These are phyloP conservation scores for Suillus brevipes DNA, from an alignment of 768 basidiomycete genomes.

Conservation along the genomic window DNA sequence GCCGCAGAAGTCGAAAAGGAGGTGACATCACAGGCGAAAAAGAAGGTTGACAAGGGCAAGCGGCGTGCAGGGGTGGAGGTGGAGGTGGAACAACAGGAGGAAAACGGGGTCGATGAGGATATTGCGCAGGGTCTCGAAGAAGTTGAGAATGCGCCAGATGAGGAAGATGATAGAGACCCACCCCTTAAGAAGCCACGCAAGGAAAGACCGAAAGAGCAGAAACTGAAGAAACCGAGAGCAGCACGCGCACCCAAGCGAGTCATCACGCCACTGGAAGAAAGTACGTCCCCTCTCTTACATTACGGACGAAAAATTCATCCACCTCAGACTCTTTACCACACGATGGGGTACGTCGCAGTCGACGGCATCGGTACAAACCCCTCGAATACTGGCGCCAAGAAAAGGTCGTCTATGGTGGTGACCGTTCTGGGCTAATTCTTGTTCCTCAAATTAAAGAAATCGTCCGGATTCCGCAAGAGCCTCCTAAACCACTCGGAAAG, in stretches of 20 bases:
- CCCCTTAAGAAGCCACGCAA: slow-evolving; percentile 29
- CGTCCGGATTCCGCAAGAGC: slow-evolving; percentile 53
- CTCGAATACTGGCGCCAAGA: slow-evolving; percentile 95
- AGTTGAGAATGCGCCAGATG: slow-evolving; percentile 56
- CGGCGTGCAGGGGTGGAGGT: slow-evolving; percentile 32
- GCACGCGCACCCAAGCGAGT: slow-evolving; percentile 20
- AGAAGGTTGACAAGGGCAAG: slow-evolving; percentile 41
- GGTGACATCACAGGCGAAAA: slow-evolving; percentile 23
- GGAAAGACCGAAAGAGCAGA: slow-evolving; percentile 29
- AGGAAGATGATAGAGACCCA: slow-evolving; percentile 38
- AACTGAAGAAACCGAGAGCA: slow-evolving; percentile 29
- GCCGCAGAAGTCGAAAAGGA: slow-evolving; percentile 35
- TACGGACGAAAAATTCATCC: slow-evolving; percentile 4
- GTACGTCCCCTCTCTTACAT: slow-evolving; percentile 17
- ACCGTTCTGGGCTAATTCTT: slow-evolving; percentile 47
- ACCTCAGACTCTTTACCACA: slow-evolving; percentile 27
- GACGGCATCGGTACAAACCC: slow-evolving; percentile 67
- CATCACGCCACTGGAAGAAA: slow-evolving; percentile 19
- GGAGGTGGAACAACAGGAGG: slow-evolving; percentile 17
- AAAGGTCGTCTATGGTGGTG: slow-evolving; percentile 77
- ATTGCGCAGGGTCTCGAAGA: slow-evolving; percentile 43
- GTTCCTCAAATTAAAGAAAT: slow-evolving; percentile 72
- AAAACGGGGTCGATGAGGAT: slow-evolving; percentile 41
- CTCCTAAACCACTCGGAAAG: slow-evolving; percentile 47
- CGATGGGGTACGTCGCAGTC: slow-evolving; percentile 66